phyloP scores from a whole-genome alignment of 2,329 filamentous ascomycete genomes.

The Cryphonectria carpinicola region DNA sequence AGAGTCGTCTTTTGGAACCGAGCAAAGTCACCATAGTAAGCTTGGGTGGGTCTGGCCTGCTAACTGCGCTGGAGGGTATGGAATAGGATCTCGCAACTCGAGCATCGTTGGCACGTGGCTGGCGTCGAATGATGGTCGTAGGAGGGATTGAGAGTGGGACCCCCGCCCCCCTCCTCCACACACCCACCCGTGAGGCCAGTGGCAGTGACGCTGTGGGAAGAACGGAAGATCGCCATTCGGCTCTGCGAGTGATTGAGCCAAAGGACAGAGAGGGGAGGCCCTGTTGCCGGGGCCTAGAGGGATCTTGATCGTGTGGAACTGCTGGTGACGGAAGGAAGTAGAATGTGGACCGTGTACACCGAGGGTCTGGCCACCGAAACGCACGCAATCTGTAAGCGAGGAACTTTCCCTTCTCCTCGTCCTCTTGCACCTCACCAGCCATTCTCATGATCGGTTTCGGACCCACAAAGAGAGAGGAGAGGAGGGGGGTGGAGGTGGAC shows the following conservation, averaged over 20 bases:
- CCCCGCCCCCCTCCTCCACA: no score
- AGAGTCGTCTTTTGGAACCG: neutral
- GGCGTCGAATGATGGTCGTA: neutral
- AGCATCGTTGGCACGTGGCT: neutral
- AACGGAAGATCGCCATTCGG: neutral
- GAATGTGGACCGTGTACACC: slow-evolving; percentile 1
- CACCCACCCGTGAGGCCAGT: neutral
- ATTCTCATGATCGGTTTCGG: neutral
- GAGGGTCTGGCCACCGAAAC: slow-evolving; percentile 5
- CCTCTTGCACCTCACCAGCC: neutral
- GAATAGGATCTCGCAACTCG: no score
- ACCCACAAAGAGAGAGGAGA: neutral
- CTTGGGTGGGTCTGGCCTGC: neutral
- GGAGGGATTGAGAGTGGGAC: neutral
- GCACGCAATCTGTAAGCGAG: slow-evolving; percentile 7
- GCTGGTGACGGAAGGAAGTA: neutral
- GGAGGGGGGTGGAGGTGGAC: neutral
- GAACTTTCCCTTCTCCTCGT: neutral
- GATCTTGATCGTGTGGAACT: neutral
- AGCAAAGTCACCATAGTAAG: neutral
- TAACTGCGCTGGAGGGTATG: no score
- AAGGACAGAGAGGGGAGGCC: neutral
- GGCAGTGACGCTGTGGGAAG: neutral
- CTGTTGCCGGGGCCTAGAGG: neutral
- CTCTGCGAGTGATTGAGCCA: slow-evolving; percentile 2